Evolutionary conservation across 139 green algal species (phyloP).

Genomic region (Trebouxia sp.): DNA sequence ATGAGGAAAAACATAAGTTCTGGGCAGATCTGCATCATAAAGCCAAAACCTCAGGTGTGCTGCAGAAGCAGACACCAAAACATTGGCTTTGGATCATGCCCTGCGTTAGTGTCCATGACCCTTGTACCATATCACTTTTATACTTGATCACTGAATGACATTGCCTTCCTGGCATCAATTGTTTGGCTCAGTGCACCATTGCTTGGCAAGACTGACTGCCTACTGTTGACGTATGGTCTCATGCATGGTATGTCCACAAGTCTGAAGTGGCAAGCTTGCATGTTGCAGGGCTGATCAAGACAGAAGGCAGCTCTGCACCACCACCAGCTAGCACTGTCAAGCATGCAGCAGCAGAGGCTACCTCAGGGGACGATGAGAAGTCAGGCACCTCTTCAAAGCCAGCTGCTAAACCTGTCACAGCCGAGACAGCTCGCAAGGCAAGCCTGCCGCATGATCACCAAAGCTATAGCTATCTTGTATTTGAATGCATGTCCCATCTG

Average conservation of each 20-base stretch:
- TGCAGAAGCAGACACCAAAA: too few relatives aligned
- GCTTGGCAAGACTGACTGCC: too few relatives aligned
- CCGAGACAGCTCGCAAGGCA: neutral
- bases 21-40: conserved; percentile 29
- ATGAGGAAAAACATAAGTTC: conserved; percentile 39
- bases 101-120: too few relatives aligned
- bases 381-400: neutral
- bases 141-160: too few relatives aligned
- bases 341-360: neutral
- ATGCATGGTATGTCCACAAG: too few relatives aligned
- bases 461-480: too few relatives aligned
- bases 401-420: neutral
- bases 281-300: neutral
- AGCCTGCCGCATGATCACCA: neutral
- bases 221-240: too few relatives aligned
- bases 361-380: neutral
- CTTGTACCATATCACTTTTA: too few relatives aligned
- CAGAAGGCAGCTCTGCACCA: neutral
- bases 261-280: neutral
- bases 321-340: neutral
- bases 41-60: conserved; percentile 14
- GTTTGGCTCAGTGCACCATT: too few relatives aligned
- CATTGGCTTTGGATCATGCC: too few relatives aligned
- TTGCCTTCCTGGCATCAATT: too few relatives aligned
- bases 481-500: too few relatives aligned